Base-by-base conservation (phyloP, 148 eudicot genomes). In the Rheum nobile region DNA sequence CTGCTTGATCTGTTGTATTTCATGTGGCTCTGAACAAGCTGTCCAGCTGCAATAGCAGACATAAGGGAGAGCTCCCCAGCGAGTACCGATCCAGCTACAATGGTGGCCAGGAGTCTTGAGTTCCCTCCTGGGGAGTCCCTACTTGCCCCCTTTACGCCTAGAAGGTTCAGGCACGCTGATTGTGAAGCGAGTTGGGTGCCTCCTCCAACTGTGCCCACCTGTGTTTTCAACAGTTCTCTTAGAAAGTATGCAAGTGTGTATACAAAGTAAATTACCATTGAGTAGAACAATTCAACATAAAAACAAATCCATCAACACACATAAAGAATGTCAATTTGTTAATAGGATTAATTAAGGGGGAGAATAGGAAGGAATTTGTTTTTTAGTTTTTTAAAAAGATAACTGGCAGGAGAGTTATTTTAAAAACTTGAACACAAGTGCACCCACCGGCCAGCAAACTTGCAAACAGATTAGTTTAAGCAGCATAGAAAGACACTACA, bases 121-220 rank as follows among this genome's bases (percentile, higher is more conserved):
- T 82, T 82, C n/a, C 71, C 75, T 7, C 85, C 85, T 11, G 85
- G 78, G 1, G 71, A 50, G 8, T 77, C 85, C 14, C 44, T 71
- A 72, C 43, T 71, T 13, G 80, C 78, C 50, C 85, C 85, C 61
- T 82, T 79, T 72, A 82, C 80, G 7, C 85, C 85, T 1, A 82
- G 76, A 6, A 82, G 77, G 78, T 82, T 79, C 16, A 82, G 69
- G 73, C 85, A 82, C 1, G 85, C 85, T 12, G 85, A 76, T 61
- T 82, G 85, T 13, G 82, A 79, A 26, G 85, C 82, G 16, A 82
- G 78, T 47, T 82, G 82, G 28, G 85, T 82, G 5, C 85, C 85
- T 24, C 85, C 85, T 76, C 82, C 82, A 50, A 82, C 67, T 19
- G 85, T 82, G 13, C 85, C 85, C 68, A 82, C 85, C 85, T 82